Conservation (phyloP, 2,329 filamentous ascomycete genomes). For the Grosmannia penicillata region DNA sequence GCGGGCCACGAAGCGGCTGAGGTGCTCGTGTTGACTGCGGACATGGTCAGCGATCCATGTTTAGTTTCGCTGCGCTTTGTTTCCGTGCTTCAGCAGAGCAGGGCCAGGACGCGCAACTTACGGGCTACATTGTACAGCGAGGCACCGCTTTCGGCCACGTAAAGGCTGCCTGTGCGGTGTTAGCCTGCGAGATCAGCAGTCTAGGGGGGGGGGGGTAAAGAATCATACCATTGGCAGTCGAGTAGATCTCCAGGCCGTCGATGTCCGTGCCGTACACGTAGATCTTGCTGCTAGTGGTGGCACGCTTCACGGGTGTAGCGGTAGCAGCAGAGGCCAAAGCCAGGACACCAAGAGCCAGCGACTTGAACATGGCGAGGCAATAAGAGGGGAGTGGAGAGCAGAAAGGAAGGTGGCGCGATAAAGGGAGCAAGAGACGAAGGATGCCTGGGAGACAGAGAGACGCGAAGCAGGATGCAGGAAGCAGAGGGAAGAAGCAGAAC, state of each 20-base stretch:
- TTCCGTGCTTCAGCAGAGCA: too few species aligned
- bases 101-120: neutral
- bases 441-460: neutral
- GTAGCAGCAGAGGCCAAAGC: neutral
- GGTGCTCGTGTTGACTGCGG: neutral
- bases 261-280: constrained; percentile 1
- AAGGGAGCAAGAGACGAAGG: neutral
- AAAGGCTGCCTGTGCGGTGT: neutral
- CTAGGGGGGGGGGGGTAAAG: too few species aligned
- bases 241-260: neutral
- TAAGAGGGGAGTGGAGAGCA: neutral
- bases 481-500: too few species aligned
- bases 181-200: neutral
- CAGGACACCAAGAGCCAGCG: neutral
- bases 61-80: too few species aligned
- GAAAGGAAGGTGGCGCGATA: neutral
- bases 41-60: too few species aligned
- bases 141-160: neutral
- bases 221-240: neutral
- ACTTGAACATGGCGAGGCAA: neutral
- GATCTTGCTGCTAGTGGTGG: neutral
- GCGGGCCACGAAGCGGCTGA: neutral
- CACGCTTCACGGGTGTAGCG: neutral
- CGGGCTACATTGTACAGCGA: neutral
- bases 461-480: too few species aligned